phyloP scores from a whole-genome alignment of 345 rosid genomes.

The Raphanus sativus region DNA sequence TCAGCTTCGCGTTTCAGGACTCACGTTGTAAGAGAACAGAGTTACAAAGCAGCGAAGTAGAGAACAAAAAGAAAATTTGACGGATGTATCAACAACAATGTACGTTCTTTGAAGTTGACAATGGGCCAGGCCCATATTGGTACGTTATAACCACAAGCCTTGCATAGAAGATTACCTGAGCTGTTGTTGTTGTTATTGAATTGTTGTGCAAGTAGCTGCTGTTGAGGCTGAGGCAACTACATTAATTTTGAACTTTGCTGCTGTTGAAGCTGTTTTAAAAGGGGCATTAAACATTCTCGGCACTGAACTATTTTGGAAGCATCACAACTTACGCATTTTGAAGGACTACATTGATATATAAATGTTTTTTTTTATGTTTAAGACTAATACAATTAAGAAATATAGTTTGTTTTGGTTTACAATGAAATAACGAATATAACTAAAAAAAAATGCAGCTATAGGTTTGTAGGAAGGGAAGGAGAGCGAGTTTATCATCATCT shows the following conservation, averaged over 20 bases:
- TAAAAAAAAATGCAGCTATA: too few species aligned
- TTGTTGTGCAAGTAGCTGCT: conserved; percentile 62
- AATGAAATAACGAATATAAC: too few species aligned
- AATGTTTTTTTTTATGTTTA: too few species aligned
- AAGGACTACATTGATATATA: too few species aligned
- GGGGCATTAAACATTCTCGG: conserved; percentile 54
- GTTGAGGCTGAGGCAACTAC: conserved; percentile 76
- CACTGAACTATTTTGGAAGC: too few species aligned
- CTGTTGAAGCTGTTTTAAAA: conserved; percentile 64
- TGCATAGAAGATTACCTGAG: conserved; percentile 69
- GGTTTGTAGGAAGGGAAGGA: too few species aligned
- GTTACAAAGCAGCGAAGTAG: background rate
- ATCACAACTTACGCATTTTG: too few species aligned
- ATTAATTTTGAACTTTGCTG: conserved; percentile 71
- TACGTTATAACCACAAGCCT: conserved; percentile 6
- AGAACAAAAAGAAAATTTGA: background rate
- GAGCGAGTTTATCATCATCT: too few species aligned
- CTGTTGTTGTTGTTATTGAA: conserved; percentile 41
- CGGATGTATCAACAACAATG: background rate
- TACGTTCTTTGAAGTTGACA: too few species aligned
- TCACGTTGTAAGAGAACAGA: background rate
- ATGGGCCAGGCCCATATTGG: too few species aligned
- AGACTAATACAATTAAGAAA: too few species aligned
- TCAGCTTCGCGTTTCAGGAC: background rate
- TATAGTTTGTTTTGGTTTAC: too few species aligned